These are phyloP conservation scores for Mrakia gelida DNA, from an alignment of 768 basidiomycete species.

Conservation along the genomic window DNA sequence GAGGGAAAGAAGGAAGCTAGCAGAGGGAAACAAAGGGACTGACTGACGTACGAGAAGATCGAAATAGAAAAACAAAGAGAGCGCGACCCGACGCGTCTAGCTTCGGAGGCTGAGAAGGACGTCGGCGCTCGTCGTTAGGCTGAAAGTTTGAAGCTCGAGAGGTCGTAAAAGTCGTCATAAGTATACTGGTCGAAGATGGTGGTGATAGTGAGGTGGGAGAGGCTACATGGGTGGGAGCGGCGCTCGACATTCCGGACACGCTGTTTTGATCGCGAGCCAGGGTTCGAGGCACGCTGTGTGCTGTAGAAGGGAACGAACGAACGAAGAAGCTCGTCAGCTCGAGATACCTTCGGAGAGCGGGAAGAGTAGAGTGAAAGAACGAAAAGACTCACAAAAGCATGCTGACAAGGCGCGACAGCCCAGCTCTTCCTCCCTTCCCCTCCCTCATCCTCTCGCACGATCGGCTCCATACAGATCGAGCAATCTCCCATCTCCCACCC, in stretches of 20 bases:
- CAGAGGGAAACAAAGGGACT: no score
- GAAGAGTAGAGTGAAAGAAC: background rate
- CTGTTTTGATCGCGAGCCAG: conserved; percentile 24
- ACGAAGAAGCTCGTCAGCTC: no score
- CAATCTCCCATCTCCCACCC: conserved; percentile 17
- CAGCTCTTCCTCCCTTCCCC: background rate
- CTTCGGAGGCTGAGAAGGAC: no score
- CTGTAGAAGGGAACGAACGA: background rate
- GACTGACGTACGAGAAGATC: no score
- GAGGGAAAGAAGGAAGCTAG: no score
- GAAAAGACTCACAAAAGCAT: conserved; percentile 26
- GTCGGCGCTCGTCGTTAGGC: no score
- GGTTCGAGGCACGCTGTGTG: conserved; percentile 26
- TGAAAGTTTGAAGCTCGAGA: no score
- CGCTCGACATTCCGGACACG: conserved; percentile 30
- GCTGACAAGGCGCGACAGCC: conserved; percentile 28
- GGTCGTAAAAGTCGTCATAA: no score
- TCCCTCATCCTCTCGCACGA: background rate
- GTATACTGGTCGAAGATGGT: no score
- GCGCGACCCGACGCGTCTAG: no score
- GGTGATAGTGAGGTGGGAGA: background rate
- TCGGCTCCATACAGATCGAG: conserved; percentile 31
- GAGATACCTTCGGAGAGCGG: no score
- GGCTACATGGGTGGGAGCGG: conserved; percentile 22
- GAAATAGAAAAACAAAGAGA: no score